Evolutionary conservation across 1,284 basidiomycete genomes (phyloP).

Genomic region (Inonotus obliquus): DNA sequence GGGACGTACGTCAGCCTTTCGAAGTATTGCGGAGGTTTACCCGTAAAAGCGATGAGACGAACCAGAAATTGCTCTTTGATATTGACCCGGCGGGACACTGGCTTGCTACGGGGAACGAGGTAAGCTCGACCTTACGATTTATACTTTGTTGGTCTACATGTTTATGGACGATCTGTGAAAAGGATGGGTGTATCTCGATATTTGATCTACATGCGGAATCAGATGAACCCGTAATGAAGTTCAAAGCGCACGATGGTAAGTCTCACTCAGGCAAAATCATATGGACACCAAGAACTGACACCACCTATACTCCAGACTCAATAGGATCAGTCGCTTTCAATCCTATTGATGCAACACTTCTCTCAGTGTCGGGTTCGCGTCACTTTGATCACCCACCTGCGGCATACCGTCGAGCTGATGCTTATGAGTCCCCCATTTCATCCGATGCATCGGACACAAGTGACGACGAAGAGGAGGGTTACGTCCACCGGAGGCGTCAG

Average conservation of each 20-base stretch:
- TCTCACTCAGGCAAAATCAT: neutral
- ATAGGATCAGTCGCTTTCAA: conserved; percentile 19
- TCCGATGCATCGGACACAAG: neutral
- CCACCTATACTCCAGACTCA: conserved; percentile 18
- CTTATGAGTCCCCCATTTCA: conserved; percentile 6
- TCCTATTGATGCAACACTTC: conserved; percentile 8
- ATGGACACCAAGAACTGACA: neutral
- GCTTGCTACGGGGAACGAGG: conserved; percentile 70
- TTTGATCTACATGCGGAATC: conserved; percentile 21
- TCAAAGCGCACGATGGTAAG: conserved; percentile 24
- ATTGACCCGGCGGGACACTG: conserved; percentile 69
- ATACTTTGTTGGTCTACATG: neutral
- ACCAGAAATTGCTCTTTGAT: conserved; percentile 77
- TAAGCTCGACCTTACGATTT: conserved; percentile 29
- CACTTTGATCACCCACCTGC: conserved; percentile 13
- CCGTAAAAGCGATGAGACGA: conserved; percentile 41
- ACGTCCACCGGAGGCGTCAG: neutral
- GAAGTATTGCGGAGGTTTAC: conserved; percentile 41
- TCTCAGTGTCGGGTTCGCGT: conserved; percentile 20
- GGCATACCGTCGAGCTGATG: neutral
- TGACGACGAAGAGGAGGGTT: neutral
- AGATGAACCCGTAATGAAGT: conserved; percentile 17
- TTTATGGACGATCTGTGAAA: neutral
- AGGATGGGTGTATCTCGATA: conserved; percentile 26
- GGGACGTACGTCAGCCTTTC: conserved; percentile 68